Percentiles rank a stretch among this genome's conserved stretches.
phyloP scores from a whole-genome alignment of 2,329 filamentous ascomycete genomes.

The Talaromyces amestolkiae region DNA sequence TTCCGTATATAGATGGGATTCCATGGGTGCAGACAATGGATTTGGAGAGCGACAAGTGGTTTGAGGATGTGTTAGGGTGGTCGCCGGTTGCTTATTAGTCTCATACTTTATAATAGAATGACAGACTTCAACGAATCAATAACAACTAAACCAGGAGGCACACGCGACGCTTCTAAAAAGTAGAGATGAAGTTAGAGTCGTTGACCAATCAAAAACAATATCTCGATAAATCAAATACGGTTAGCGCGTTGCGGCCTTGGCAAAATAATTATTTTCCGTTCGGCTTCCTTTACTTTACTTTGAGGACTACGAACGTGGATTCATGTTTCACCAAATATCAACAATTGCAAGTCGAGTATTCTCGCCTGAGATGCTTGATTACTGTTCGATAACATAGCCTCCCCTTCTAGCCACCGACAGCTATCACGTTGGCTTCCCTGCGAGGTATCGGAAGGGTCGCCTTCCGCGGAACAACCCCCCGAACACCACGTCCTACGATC shows the following conservation, averaged over 20 bases:
- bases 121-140: too few relatives aligned
- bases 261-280: background rate
- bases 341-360: background rate
- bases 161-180: background rate
- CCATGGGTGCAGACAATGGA: constrained; percentile 32
- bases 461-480: constrained; percentile 24
- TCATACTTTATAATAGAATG: too few relatives aligned
- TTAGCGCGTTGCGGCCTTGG: background rate
- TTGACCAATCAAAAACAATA: background rate
- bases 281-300: background rate
- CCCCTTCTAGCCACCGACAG: constrained; percentile 1
- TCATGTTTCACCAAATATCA: background rate
- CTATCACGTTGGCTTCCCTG: constrained; percentile 40
- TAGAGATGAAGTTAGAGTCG: background rate
- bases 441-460: constrained; percentile 30
- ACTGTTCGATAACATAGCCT: background rate
- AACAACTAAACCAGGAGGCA: too few relatives aligned
- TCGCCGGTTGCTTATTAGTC: background rate
- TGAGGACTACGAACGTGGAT: too few relatives aligned
- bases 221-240: background rate
- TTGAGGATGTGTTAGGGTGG: constrained; percentile 17
- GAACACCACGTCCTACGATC: constrained; percentile 5
- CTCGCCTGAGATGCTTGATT: constrained; percentile 7
- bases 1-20: constrained; percentile 30
- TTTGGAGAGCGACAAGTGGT: constrained; percentile 27